Evolutionary conservation across 2,329 filamentous ascomycete species (phyloP), one percentile per base, ranked within the genome.

Genomic region (Aspergillus fischeri): DNA sequence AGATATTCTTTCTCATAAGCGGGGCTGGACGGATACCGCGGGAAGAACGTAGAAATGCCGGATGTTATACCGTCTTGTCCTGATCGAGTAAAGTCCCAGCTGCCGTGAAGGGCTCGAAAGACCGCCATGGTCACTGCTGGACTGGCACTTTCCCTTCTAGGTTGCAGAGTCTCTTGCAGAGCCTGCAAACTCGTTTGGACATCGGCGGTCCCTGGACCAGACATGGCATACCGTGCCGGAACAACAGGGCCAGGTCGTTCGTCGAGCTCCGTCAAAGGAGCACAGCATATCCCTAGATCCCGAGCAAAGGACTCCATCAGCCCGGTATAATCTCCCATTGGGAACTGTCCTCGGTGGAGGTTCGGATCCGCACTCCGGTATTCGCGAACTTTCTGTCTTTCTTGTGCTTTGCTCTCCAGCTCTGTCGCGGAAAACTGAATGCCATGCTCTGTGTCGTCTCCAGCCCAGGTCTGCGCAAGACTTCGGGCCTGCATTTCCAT

Each of bases 401-500:
- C 67, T 1, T 56, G 14, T 17, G 55, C 53, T 59, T 63, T 65
- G 2, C 66, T 54, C 1, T 70, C 63, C 1, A 72, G 47, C 45
- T 60, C n/a, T 29, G 55, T 20, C 48, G 63, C 44, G n/a, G 52
- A 53, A 9, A 57, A 24, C 17, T 21, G 24, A 0, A 27, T 32
- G 3, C 50, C 42, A 7, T 53, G n/a, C 10, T 50, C 21, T 1
- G 53, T 9, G 9, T 57, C 41, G 3, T 32, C 17, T n/a, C 17
- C 50, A 6, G 67, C 73, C 88, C 89, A 92, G 10, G 84, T 70
- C 11, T 81, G 72, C 0, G 86, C 80, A 5, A 92, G 75, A 60
- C 89, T 81, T 1, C 88, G 83, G 2, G 90, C 87, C 73, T 95
- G 91, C 87, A 92, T 90, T 71, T 94, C 90, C 81, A 93, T 91